Conservation (phyloP, 495 filamentous ascomycete species). For the Staphylotrichum longicolle region DNA sequence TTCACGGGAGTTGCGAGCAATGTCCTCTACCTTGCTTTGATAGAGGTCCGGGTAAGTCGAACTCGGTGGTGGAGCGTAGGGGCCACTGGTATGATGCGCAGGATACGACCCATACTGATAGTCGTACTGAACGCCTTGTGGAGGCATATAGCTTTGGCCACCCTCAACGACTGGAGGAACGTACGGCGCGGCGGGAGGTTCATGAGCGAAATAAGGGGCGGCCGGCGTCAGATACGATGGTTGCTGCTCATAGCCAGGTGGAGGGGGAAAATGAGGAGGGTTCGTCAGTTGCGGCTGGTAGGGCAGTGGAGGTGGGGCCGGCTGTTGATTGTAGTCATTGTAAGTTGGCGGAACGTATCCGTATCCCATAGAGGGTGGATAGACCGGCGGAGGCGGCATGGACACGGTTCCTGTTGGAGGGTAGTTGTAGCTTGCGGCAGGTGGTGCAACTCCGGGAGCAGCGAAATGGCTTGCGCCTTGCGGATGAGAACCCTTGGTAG, state of each 20-base stretch:
- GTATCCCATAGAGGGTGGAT: conserved; percentile 41
- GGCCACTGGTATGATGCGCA: conserved; percentile 17
- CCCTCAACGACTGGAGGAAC: conserved; percentile 24
- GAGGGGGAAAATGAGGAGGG: conserved; percentile 29
- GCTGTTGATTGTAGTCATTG: conserved; percentile 35
- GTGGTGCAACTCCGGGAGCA: conserved; percentile 10
- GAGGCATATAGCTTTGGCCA: conserved; percentile 22
- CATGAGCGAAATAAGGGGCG: conserved; percentile 31
- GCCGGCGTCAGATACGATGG: conserved; percentile 30
- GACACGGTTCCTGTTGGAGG: conserved; percentile 18
- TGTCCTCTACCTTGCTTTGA: conserved; percentile 54
- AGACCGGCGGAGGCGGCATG: conserved; percentile 28
- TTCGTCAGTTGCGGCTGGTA: conserved; percentile 37
- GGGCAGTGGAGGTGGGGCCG: conserved; percentile 19
- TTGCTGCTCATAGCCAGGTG: conserved; percentile 31
- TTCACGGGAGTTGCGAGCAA: conserved; percentile 58
- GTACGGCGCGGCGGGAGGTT: conserved; percentile 24
- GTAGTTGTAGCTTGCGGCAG: conserved; percentile 37
- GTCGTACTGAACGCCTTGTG: conserved; percentile 24
- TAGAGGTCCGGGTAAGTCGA: conserved; percentile 38
- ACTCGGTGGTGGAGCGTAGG: conserved; percentile 21
- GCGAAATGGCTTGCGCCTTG: conserved; percentile 11
- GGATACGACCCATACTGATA: conserved; percentile 33
- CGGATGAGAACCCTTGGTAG: conserved; percentile 29
- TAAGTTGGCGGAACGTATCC: conserved; percentile 41